These are phyloP conservation scores for Chytridiales sp. DNA, from an alignment of 371 early-diverging fungal species.

Conservation along the genomic window DNA sequence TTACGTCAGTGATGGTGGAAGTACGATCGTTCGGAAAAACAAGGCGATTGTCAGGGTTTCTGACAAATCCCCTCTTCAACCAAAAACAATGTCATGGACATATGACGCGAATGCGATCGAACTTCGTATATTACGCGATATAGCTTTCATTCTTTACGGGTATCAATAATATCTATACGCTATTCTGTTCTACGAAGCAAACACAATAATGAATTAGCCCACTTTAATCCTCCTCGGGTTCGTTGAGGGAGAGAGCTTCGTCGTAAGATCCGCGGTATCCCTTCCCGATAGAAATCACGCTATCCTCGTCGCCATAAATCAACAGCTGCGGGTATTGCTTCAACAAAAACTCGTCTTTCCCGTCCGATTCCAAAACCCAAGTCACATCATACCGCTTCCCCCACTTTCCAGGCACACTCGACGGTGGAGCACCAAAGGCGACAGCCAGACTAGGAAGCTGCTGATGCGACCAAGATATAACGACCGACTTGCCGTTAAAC, in stretches of 20 bases:
- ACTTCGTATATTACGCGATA: no score
- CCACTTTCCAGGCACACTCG: constrained; percentile 42
- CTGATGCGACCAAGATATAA: constrained; percentile 50
- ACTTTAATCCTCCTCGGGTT: constrained; percentile 5
- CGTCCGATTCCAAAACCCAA: constrained; percentile 36
- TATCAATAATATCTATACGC: no score
- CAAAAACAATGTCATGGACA: no score
- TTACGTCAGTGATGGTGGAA: no score
- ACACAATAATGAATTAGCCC: no score
- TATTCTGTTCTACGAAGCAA: no score
- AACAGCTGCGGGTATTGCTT: constrained; percentile 42
- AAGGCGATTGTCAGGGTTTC: no score
- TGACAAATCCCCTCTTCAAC: no score
- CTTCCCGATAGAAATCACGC: constrained; percentile 20
- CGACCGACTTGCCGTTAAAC: constrained; percentile 28
- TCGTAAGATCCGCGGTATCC: constrained; percentile 2
- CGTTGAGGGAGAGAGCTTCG: background rate
- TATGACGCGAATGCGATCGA: no score
- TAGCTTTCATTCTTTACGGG: no score
- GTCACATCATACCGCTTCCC: constrained; percentile 50
- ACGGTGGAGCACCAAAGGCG: constrained; percentile 33
- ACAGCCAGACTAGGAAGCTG: constrained; percentile 38
- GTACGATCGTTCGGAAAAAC: no score
- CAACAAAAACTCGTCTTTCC: constrained; percentile 9
- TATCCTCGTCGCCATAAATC: constrained; percentile 42